Conservation (phyloP, 116 monocot genomes). For the Zostera marina region DNA sequence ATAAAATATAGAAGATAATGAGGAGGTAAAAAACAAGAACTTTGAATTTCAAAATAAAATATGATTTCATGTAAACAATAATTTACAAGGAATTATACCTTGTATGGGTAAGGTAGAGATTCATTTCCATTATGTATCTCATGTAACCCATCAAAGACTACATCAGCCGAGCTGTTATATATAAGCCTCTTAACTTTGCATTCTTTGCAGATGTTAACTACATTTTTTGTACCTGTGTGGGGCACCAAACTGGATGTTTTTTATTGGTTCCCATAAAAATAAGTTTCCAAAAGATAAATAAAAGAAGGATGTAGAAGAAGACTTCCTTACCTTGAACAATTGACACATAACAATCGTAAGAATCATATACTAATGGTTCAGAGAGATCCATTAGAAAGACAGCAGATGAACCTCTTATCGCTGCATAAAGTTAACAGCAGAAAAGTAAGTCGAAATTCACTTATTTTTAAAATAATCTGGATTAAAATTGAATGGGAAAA, state of each 20-base stretch:
- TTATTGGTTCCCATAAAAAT: background rate
- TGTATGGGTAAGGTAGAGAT: slow-evolving; percentile 48
- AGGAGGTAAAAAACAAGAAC: background rate
- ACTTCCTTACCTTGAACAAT: slow-evolving; percentile 21
- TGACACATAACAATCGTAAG: slow-evolving; percentile 15
- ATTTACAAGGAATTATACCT: slow-evolving; percentile 17
- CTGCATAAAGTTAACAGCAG: slow-evolving; percentile 3
- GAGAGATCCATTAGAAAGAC: slow-evolving; percentile 63
- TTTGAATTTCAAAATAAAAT: background rate
- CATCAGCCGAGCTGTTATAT: slow-evolving; percentile 65
- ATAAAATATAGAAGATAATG: slow-evolving; percentile 1
- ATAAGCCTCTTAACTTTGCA: slow-evolving; percentile 47
- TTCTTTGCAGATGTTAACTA: slow-evolving; percentile 36
- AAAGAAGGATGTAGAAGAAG: background rate
- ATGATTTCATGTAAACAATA: background rate
- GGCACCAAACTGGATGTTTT: background rate
- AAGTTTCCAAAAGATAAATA: background rate
- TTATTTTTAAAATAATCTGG: background rate
- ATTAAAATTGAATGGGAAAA: background rate
- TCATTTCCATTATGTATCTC: slow-evolving; percentile 30
- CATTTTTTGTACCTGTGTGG: slow-evolving; percentile 24
- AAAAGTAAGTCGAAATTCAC: background rate
- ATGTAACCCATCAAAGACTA: slow-evolving; percentile 36
- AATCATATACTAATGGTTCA: slow-evolving; percentile 5
- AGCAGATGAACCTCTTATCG: slow-evolving; percentile 30